A percentile compares a stretch with the other conserved stretches of the same genome.
These are phyloP conservation scores for Penicillium olsonii DNA, from an alignment of 2,329 filamentous ascomycete genomes.

Conservation along the genomic window DNA sequence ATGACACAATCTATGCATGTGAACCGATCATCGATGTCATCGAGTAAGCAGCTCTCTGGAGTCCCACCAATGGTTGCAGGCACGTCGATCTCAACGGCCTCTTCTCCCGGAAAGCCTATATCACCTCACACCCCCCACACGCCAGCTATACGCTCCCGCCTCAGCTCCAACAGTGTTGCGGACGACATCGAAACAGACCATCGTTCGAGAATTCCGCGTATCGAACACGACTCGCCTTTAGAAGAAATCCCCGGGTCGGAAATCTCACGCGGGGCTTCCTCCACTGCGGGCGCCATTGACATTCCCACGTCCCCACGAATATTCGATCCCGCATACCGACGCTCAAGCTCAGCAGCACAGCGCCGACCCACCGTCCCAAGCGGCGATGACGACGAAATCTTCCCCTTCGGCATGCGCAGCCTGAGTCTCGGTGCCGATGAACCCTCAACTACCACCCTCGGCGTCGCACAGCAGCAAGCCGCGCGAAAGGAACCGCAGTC, in stretches of 20 bases:
- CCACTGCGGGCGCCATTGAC: conserved; percentile 48
- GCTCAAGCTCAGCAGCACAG: conserved; percentile 49
- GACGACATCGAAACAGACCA: conserved; percentile 58
- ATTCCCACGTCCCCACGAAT: conserved; percentile 51
- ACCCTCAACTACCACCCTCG: conserved; percentile 33
- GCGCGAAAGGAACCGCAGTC: conserved; percentile 26
- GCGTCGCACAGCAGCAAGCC: conserved; percentile 36
- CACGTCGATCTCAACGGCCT: conserved; percentile 78
- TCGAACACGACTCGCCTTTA: conserved; percentile 33
- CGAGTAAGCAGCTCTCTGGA: conserved; percentile 70
- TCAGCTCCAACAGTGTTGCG: conserved; percentile 85
- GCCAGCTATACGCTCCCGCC: conserved; percentile 86
- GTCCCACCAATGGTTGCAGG: conserved; percentile 62
- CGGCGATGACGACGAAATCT: conserved; percentile 48
- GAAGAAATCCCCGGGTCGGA: conserved; percentile 42
- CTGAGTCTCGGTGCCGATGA: conserved; percentile 49
- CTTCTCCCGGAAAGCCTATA: conserved; percentile 85
- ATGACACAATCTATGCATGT: conserved; percentile 88
- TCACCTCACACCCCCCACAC: conserved; percentile 91
- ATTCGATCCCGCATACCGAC: conserved; percentile 43
- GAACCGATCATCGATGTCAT: conserved; percentile 77
- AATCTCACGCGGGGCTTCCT: conserved; percentile 34
- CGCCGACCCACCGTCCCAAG: conserved; percentile 36
- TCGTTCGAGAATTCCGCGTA: conserved; percentile 31
- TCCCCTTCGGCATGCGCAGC: conserved; percentile 49